Base-by-base conservation (phyloP, 169 alveolate genomes). In the Eimeria acervulina region DNA sequence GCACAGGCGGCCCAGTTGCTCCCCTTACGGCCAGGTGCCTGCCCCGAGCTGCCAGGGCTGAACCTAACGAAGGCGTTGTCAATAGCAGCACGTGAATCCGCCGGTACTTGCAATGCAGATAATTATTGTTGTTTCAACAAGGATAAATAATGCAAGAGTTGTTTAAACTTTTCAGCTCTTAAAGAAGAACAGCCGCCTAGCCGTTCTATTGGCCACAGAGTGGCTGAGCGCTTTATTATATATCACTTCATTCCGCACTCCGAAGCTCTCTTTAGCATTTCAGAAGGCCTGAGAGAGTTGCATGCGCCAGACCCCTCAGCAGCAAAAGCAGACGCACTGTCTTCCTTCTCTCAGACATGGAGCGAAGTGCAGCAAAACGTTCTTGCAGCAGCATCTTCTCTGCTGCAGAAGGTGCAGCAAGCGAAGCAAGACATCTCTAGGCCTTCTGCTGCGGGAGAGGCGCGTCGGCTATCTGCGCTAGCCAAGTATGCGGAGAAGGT, bases 161-260 rank as follows among this genome's bases (percentile, higher is more conserved):
- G 13, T 38, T 19, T 19, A 0, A 6, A 12, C 12, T 76, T 10
- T 13, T 42, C 87, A 76, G 87, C 23, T 76, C 59, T 76, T 31
- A 5, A 36, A 28, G 28, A 23, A n/a, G 21, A 72, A 23, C 55
- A 38, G n/a, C 87, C 31, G 3, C 87, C 26, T 42, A 44, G 19
- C 70, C 26, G 19, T 10, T 19, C 38, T 33, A 81, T 26, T 72
- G 40, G 90, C 0, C 90, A 47, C 42, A 1, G 90, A 33, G 26
- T 81, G 15, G 90, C 90, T 6, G 90, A 38, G 70, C 72, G 70
- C 23, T 81, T 81, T 61, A 44, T 81, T 17, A 21, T 81, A 44
- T 61, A 81, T 23, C 72, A 81, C 72, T 81, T 81, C 42, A 81
- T 81, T n/a, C 90, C 90, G n/a, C 90, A 81, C 23, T 81, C 90